These are phyloP conservation scores for Blastocystis sp. DNA, from an alignment of 352 stramenopile genomes.

Conservation along the genomic window DNA sequence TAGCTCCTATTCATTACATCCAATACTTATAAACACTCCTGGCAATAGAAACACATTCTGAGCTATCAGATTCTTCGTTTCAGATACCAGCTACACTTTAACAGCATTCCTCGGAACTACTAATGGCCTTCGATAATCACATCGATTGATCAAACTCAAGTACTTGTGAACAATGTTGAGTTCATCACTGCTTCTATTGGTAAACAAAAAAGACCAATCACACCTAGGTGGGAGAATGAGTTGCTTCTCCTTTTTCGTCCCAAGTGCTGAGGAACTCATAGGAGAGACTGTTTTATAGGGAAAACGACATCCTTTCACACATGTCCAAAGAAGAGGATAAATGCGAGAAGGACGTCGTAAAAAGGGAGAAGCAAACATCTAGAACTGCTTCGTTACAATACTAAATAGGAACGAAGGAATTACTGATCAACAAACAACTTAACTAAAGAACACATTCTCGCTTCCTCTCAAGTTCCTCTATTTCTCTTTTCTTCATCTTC, in stretches of 20 bases:
- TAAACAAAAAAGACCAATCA: background rate
- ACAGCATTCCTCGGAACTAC: background rate
- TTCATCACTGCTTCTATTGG: background rate
- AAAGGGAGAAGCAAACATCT: no score
- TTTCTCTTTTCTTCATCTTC: no score
- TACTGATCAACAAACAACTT: no score
- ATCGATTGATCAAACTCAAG: background rate
- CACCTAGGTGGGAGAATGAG: background rate
- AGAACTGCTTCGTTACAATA: no score
- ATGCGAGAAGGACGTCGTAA: no score
- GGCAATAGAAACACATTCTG: constrained; percentile 26
- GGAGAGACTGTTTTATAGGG: no score
- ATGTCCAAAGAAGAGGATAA: no score
- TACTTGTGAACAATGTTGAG: background rate
- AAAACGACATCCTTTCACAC: no score
- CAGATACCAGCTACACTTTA: background rate
- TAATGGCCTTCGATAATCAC: background rate
- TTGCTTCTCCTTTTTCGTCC: background rate
- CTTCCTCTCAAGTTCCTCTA: no score
- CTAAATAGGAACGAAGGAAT: no score
- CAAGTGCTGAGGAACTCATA: background rate
- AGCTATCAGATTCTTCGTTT: constrained; percentile 7
- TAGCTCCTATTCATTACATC: constrained; percentile 11
- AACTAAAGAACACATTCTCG: no score
- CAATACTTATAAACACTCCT: background rate